Percentiles rank a stretch among this genome's conserved stretches.
Evolutionary conservation across 345 rosid genomes (phyloP).

Genomic region (Clarkia xantiana): DNA sequence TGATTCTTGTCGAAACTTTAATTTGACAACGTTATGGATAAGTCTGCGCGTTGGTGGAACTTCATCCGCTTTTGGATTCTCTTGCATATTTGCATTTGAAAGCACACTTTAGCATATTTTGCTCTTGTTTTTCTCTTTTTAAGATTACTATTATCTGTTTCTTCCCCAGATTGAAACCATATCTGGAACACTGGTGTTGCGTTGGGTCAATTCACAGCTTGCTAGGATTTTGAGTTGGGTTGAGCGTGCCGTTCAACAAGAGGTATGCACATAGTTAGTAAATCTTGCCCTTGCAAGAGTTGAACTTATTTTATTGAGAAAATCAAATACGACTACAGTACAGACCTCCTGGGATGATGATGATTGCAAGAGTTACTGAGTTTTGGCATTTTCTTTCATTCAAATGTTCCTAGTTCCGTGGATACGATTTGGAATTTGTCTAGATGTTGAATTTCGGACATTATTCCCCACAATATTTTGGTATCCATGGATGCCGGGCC

Average conservation of each 20-base stretch:
- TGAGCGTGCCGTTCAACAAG: conserved; percentile 87
- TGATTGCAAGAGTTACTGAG: too few species aligned
- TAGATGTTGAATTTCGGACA: too few species aligned
- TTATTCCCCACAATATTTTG: too few species aligned
- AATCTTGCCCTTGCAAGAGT: neutral
- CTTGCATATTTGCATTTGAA: neutral
- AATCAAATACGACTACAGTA: too few species aligned
- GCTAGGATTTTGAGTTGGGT: conserved; percentile 86
- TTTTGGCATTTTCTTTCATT: too few species aligned
- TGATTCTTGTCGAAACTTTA: too few species aligned
- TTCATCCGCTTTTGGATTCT: neutral
- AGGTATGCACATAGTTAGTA: conserved; percentile 30
- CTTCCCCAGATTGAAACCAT: conserved; percentile 53
- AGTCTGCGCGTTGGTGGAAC: too few species aligned
- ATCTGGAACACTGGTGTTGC: conserved; percentile 87
- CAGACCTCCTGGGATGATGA: too few species aligned
- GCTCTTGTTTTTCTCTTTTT: neutral
- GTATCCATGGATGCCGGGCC: too few species aligned
- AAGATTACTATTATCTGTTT: neutral
- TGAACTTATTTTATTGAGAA: neutral
- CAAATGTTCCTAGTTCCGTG: too few species aligned
- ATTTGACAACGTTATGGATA: too few species aligned
- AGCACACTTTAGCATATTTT: neutral
- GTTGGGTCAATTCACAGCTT: conserved; percentile 92
- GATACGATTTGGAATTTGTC: too few species aligned